Conservation (phyloP, 805 yeast genomes). For the Ogataea allantospora region DNA sequence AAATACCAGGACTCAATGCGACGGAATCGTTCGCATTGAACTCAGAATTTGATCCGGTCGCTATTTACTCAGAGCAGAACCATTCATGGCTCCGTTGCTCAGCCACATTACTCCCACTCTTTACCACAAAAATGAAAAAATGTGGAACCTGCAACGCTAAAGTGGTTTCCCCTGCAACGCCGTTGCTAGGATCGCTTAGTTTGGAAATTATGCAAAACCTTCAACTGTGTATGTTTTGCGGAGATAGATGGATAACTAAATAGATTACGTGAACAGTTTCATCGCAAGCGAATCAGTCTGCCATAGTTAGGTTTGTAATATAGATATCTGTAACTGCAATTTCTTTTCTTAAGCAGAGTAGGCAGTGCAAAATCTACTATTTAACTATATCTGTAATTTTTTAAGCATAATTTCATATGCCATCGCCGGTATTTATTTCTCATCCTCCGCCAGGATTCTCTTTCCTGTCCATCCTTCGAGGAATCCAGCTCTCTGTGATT, state of each 20-base stretch:
- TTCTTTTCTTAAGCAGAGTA: no score
- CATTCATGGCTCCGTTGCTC: constrained; percentile 40
- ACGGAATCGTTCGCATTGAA: constrained; percentile 14
- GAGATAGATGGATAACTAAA: constrained; percentile 17
- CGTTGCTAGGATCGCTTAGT: constrained; percentile 8
- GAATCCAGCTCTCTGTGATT: constrained; percentile 50
- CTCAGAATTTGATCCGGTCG: constrained; percentile 5
- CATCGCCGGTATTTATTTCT: constrained; percentile 58
- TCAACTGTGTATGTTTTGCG: constrained; percentile 28
- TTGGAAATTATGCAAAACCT: constrained; percentile 20
- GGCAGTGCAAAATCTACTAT: no score
- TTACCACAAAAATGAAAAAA: constrained; percentile 32
- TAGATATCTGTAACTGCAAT: no score
- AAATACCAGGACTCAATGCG: constrained; percentile 14
- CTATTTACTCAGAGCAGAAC: constrained; percentile 24
- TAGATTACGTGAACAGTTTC: background rate
- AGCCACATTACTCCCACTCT: constrained; percentile 37
- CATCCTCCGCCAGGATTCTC: constrained; percentile 58
- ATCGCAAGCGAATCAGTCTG: no score
- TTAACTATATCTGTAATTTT: no score
- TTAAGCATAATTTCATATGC: constrained; percentile 37
- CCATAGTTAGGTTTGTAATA: no score
- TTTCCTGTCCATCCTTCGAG: constrained; percentile 46
- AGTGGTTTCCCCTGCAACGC: constrained; percentile 15
- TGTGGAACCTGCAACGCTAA: constrained; percentile 37